Evolutionary conservation across 805 yeast species (phyloP).

Genomic region (Barnettozyma sp.): DNA sequence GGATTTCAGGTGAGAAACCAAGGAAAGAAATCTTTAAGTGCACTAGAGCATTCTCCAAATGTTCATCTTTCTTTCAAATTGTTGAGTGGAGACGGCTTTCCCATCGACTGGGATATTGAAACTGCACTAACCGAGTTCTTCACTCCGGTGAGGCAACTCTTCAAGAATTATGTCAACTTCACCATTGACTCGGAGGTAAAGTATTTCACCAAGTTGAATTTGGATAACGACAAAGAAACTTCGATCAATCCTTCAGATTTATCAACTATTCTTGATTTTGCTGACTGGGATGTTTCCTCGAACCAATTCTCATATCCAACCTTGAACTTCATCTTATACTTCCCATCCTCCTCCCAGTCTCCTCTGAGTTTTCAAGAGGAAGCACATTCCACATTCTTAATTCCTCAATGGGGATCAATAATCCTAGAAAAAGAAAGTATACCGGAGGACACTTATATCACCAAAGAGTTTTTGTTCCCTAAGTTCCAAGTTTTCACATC

Average conservation of each 20-base stretch:
- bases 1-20: constrained; percentile 19
- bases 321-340: constrained; percentile 63
- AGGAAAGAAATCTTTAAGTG: constrained; percentile 19
- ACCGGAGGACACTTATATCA: constrained; percentile 26
- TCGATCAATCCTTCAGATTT: constrained; percentile 44
- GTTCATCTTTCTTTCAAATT: constrained; percentile 74
- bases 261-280: constrained; percentile 73
- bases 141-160: constrained; percentile 44
- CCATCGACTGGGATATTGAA: constrained; percentile 70
- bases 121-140: constrained; percentile 43
- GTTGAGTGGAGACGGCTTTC: constrained; percentile 60
- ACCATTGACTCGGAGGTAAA: constrained; percentile 75
- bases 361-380: constrained; percentile 40
- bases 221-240: constrained; percentile 20
- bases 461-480: constrained; percentile 42
- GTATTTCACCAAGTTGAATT: constrained; percentile 40
- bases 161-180: constrained; percentile 57
- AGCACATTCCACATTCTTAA: constrained; percentile 39
- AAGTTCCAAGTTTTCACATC: constrained; percentile 63
- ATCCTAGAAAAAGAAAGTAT: constrained; percentile 9
- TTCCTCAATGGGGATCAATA: constrained; percentile 38
- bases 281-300: constrained; percentile 70
- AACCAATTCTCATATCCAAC: constrained; percentile 54
- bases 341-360: constrained; percentile 43
- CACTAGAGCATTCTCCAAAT: constrained; percentile 42